Base-by-base conservation (phyloP, 192 early-diverging fungal genomes). In the Endogone sp. region DNA sequence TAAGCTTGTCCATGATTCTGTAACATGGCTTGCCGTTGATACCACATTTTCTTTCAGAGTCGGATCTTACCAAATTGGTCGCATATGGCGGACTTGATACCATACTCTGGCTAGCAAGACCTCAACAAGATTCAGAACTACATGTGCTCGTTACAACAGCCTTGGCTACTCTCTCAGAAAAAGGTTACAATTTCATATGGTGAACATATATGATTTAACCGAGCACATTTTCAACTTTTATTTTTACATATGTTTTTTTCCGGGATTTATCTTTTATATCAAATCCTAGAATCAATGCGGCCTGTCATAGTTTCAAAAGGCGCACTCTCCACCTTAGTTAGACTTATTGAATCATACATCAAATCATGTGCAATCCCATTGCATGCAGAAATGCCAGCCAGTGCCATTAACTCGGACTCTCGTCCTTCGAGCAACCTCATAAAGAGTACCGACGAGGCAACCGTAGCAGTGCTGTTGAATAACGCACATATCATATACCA, bases 41-140 rank as follows among this genome's bases (percentile, higher is more conserved):
- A 10, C 31, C 63, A 57, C 22, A 37, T 28, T 29, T 2, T 37
- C 21, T 65, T 58, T 60, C 69, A 86, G 85, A 79, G 31, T 68
- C 81, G 25, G 81, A 76, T 10, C 37, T 84, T 2, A 70, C 72
- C 23, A 75, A 69, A 63, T 72, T 86, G 13, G 55, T 84, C 4
- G 78, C 62, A 31, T 68, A 86, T 65, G 85, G 85, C 11, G 85
- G 85, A 32, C 54, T 86, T 16, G 85, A 86, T 66, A 81, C 85
- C 3, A 60, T 83, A 13, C 71, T 86, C 3, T 86, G 82, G 67
- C 56, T 86, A 3, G 84, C 83, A 65, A 71, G 68, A 24, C 57
- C 72, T 28, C 70, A 60, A 20, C 76, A 75, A 31, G 73, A 71
- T 22, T 68, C 31, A 11, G 77, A 84, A 23, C 63, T 86, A 4